Conservation (phyloP, 2,329 filamentous ascomycete species). For the Aureobasidium melanogenum region DNA sequence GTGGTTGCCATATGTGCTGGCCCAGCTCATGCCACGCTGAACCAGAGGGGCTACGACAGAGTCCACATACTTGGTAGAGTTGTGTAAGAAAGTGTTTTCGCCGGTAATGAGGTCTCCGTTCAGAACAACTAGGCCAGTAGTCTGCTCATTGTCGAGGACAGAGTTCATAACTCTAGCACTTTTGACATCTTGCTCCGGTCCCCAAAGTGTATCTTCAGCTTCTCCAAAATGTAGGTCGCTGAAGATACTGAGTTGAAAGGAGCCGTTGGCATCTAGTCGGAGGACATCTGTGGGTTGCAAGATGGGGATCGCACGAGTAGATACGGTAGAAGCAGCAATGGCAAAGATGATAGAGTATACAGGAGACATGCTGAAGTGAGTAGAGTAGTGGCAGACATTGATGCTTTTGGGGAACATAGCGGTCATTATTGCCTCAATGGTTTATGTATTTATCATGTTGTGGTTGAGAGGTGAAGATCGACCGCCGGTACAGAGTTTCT, state of each 20-base stretch:
- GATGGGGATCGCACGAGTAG: slow-evolving; percentile 8
- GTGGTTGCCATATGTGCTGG: slow-evolving; percentile 64
- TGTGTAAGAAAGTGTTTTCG: slow-evolving; percentile 49
- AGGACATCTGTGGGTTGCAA: slow-evolving; percentile 14
- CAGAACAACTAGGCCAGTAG: slow-evolving; percentile 52
- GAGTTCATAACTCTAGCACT: slow-evolving; percentile 48
- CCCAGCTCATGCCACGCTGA: slow-evolving; percentile 49
- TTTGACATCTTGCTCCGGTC: slow-evolving; percentile 47
- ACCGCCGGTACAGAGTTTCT: neutral
- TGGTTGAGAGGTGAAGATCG: neutral
- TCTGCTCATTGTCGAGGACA: slow-evolving; percentile 48
- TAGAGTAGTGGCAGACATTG: neutral
- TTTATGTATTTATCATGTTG: neutral
- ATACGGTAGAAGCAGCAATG: slow-evolving; percentile 6
- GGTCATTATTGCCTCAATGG: neutral
- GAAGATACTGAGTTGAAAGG: slow-evolving; percentile 50
- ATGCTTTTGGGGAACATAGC: neutral
- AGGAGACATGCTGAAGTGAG: slow-evolving; percentile 3
- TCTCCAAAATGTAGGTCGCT: slow-evolving; percentile 66
- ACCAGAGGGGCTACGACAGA: slow-evolving; percentile 51
- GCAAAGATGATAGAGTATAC: slow-evolving; percentile 6
- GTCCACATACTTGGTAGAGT: slow-evolving; percentile 51
- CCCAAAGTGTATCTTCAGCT: slow-evolving; percentile 38
- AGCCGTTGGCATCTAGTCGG: slow-evolving; percentile 25
- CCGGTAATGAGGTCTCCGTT: slow-evolving; percentile 67